phyloP scores from a whole-genome alignment of 352 stramenopile species.

The Globisporangium viniferum region DNA sequence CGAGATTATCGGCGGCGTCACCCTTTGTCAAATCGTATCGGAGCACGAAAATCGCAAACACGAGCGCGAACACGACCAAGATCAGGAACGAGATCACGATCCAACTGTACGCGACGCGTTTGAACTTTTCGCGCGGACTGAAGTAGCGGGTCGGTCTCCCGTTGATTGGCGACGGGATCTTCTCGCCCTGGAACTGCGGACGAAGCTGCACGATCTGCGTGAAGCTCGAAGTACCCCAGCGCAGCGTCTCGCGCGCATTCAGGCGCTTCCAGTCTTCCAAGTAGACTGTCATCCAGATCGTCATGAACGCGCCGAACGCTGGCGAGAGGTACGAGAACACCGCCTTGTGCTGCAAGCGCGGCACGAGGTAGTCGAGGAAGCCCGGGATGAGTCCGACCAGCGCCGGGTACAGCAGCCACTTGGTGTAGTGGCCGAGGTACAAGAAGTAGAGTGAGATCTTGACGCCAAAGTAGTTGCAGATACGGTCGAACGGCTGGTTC shows the following conservation, averaged over 20 bases:
- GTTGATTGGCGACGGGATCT: slow-evolving; percentile 74
- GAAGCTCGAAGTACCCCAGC: slow-evolving; percentile 83
- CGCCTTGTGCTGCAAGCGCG: slow-evolving; percentile 38
- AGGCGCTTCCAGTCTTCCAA: slow-evolving; percentile 89
- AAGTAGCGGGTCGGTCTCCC: slow-evolving; percentile 69
- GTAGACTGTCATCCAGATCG: slow-evolving; percentile 88
- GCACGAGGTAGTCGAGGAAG: slow-evolving; percentile 62
- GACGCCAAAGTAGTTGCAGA: slow-evolving; percentile 84
- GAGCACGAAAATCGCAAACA: slow-evolving; percentile 76
- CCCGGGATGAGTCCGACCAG: slow-evolving; percentile 89
- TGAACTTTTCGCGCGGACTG: slow-evolving; percentile 58
- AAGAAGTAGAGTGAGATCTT: slow-evolving; percentile 98
- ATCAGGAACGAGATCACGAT: slow-evolving; percentile 77
- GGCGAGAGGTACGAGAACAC: slow-evolving; percentile 79
- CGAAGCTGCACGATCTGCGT: slow-evolving; percentile 63
- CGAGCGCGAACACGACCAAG: slow-evolving; percentile 68
- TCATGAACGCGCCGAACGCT: slow-evolving; percentile 84
- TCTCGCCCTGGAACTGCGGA: slow-evolving; percentile 73
- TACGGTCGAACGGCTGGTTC: slow-evolving; percentile 76
- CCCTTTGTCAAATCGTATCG: slow-evolving; percentile 72
- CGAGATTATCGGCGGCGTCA: slow-evolving; percentile 48
- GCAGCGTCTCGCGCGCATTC: slow-evolving; percentile 71
- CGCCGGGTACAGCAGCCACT: slow-evolving; percentile 93
- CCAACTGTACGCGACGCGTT: slow-evolving; percentile 75
- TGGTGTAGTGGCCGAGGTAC: slow-evolving; percentile 95